Evolutionary conservation across 1,284 basidiomycete species (phyloP).

Genomic region (Cystobasidium sp.): DNA sequence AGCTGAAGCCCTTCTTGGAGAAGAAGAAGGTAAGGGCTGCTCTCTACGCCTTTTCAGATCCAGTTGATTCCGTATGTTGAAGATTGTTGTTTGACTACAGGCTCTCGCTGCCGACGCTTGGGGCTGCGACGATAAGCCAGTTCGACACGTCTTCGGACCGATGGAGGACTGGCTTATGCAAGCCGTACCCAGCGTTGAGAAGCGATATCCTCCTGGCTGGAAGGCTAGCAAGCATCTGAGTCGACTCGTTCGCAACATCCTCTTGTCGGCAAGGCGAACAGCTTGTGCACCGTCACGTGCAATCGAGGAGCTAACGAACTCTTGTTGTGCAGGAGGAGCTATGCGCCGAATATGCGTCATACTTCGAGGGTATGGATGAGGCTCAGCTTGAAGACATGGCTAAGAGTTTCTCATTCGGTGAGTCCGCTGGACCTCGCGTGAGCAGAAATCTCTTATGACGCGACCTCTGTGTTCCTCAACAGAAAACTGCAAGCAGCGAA

Average conservation of each 20-base stretch:
- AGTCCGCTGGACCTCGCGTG: too few relatives aligned
- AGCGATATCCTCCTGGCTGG: constrained; percentile 25
- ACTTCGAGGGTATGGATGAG: constrained; percentile 22
- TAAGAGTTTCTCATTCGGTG: constrained; percentile 25
- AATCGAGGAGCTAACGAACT: background rate
- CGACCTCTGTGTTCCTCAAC: background rate
- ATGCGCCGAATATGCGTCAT: background rate
- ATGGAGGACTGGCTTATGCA: constrained; percentile 26
- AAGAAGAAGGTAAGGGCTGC: constrained; percentile 56
- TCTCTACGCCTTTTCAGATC: too few relatives aligned
- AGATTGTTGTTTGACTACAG: background rate
- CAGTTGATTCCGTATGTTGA: background rate
- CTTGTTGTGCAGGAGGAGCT: constrained; percentile 20
- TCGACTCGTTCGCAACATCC: constrained; percentile 23
- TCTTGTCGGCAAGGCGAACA: background rate
- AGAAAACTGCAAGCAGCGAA: constrained; percentile 13
- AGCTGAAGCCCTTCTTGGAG: constrained; percentile 61
- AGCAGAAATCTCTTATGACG: background rate
- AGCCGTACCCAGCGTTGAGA: constrained; percentile 13
- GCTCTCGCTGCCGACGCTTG: constrained; percentile 19
- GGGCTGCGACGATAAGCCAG: constrained; percentile 22
- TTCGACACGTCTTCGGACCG: constrained; percentile 14
- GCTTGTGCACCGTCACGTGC: background rate
- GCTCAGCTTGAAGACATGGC: constrained; percentile 15
- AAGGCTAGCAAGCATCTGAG: constrained; percentile 16